Evolutionary conservation across 2,329 filamentous ascomycete genomes (phyloP), one percentile per base, ranked within the genome.

Genomic region (Claviceps citrina): DNA sequence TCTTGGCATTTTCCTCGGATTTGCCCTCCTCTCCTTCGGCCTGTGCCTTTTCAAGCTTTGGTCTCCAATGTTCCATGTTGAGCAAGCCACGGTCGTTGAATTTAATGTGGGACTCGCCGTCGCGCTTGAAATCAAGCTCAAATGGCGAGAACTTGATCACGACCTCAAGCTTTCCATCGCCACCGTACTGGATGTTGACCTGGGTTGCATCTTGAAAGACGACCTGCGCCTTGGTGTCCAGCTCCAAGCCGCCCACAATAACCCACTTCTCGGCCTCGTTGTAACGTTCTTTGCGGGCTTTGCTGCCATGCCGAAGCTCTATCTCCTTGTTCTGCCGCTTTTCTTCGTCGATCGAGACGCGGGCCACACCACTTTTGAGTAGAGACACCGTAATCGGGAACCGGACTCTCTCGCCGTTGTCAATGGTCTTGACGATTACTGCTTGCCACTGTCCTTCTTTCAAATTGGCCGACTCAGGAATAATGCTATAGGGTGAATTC

Each of bases 21-120:
- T 66, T 65, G 42, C 65, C 70, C 42, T 77, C 74, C 45, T 69
- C 66, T 47, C 73, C 75, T 47, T 69, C 65, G 7, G 61, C 56
- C 49, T 68, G 65, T 30, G 94, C 86, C 49, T 68, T 66, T 31
- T 94, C 87, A 13, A 85, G 62, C 70, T 94, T 93, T 32, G 81
- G 71, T 44, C 91, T 71, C 91, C 91, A 98, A 57, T 98, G 91
- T 59, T 98, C 91, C 57, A 96, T 63, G 54, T 96, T 98, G 59
- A 98, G 58, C 46, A 93, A 65, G 1, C 89, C 89, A n/a, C 81
- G 76, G 49, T 87, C 79, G 54, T 98, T 98, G 60, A 98, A 70
- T 54, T 81, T 84, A 59, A 98, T 70, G 45, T 96, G 85, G 0
- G 80, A 80, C 48, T 74, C 67, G 1, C 83, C 86, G 50, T 91